Evolutionary conservation across 75 land plant genomes (phyloP).

Genomic region (Pinus albicaulis): DNA sequence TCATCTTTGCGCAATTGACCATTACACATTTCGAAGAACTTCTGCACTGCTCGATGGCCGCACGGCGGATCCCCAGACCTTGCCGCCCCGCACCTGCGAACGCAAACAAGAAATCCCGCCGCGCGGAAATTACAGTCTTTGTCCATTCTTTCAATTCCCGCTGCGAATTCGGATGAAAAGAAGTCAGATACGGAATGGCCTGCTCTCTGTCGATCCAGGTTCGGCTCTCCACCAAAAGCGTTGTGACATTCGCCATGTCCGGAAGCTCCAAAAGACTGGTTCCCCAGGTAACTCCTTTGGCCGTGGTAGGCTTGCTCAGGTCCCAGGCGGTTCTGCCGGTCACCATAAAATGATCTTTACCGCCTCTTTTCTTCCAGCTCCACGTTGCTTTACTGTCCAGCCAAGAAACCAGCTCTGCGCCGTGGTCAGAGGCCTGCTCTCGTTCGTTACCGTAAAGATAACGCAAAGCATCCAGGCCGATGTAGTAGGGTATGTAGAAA

Average conservation of each 20-base stretch:
- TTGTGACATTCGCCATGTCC: constrained; percentile 14
- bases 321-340: constrained; percentile 33
- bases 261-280: constrained; percentile 9
- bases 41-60: constrained; percentile 13
- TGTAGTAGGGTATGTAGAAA: constrained; percentile 34
- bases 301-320: background rate
- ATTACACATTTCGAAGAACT: constrained; percentile 7
- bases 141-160: constrained; percentile 14
- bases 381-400: constrained; percentile 11
- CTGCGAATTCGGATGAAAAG: constrained; percentile 23
- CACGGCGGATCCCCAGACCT: background rate
- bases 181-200: constrained; percentile 22
- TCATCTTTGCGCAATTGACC: constrained; percentile 14
- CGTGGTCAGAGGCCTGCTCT: constrained; percentile 6
- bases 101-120: constrained; percentile 5
- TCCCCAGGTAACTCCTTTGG: constrained; percentile 13
- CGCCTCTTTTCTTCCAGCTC: constrained; percentile 18
- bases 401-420: constrained; percentile 24
- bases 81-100: constrained; percentile 20
- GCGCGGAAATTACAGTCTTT: background rate
- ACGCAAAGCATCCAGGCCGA: constrained; percentile 11
- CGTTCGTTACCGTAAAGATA: background rate
- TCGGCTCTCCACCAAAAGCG: constrained; percentile 18
- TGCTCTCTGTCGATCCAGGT: constrained; percentile 8
- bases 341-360: constrained; percentile 31